A percentile compares a stretch with the other conserved stretches of the same genome.
Evolutionary conservation across 2,329 filamentous ascomycete genomes (phyloP).

Genomic region (Xylaria sp.): DNA sequence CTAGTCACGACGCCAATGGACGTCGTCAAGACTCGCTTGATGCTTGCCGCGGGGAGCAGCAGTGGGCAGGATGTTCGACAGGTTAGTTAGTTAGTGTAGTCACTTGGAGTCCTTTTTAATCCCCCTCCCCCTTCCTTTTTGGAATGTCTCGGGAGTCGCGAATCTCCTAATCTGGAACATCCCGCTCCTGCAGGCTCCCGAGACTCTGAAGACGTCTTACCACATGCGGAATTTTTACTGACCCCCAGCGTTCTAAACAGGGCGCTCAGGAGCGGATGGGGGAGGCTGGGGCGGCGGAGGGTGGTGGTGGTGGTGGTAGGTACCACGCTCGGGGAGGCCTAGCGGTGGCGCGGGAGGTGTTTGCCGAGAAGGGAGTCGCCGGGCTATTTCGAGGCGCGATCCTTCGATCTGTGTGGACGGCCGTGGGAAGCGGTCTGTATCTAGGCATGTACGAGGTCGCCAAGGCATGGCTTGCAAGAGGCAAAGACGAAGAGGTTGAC

Average conservation of each 20-base stretch:
- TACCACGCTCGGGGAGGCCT: constrained; percentile 54
- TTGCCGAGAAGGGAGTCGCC: constrained; percentile 72
- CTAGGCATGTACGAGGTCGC: constrained; percentile 86
- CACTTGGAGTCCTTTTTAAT: too few relatives aligned
- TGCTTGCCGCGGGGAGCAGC: constrained; percentile 48
- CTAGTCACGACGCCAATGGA: constrained; percentile 89
- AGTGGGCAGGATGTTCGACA: constrained; percentile 42
- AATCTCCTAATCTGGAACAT: too few relatives aligned
- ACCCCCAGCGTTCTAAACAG: too few relatives aligned
- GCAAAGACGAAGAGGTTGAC: constrained; percentile 57
- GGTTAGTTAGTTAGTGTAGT: too few relatives aligned
- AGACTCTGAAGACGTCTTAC: too few relatives aligned
- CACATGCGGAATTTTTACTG: too few relatives aligned
- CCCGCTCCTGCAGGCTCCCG: too few relatives aligned
- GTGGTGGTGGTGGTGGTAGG: constrained; percentile 34
- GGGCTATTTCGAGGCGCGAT: constrained; percentile 82
- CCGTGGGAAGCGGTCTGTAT: constrained; percentile 84
- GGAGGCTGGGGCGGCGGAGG: constrained; percentile 47
- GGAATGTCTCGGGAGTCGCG: too few relatives aligned
- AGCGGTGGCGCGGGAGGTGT: constrained; percentile 72
- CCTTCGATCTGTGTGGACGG: constrained; percentile 82
- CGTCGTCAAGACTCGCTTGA: constrained; percentile 78
- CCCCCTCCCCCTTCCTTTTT: too few relatives aligned
- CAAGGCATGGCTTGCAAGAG: constrained; percentile 67
- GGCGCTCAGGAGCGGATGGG: constrained; percentile 43